Conservation (phyloP, 1,284 basidiomycete species). For the Malassezia arunalokei region DNA sequence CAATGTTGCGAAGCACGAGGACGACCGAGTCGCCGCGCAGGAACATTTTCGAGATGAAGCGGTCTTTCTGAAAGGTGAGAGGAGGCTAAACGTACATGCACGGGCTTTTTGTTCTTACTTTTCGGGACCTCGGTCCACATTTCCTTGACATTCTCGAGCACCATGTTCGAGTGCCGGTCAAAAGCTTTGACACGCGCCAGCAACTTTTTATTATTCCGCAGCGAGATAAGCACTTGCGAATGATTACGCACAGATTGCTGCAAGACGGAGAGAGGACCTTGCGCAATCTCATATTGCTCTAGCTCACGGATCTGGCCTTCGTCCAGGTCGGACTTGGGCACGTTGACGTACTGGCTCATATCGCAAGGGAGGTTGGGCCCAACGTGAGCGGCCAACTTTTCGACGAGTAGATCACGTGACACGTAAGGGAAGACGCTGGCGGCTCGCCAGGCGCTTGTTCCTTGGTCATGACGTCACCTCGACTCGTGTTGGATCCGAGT, state of each 20-base stretch:
- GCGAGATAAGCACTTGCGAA: conserved; percentile 88
- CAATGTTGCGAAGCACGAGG: conserved; percentile 20
- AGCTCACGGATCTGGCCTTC: conserved; percentile 88
- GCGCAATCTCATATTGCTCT: conserved; percentile 52
- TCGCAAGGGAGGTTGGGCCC: too few species aligned
- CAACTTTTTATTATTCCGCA: conserved; percentile 97
- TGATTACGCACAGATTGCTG: conserved; percentile 97
- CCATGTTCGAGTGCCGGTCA: conserved; percentile 98
- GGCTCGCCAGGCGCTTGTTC: background rate
- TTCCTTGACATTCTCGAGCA: conserved; percentile 48
- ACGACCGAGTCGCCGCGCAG: conserved; percentile 45
- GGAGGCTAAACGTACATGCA: conserved; percentile 53
- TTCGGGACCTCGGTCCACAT: conserved; percentile 99
- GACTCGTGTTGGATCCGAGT: conserved; percentile 14
- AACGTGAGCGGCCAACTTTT: too few species aligned
- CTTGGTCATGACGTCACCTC: too few species aligned
- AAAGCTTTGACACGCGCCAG: conserved; percentile 96
- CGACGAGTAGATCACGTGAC: too few species aligned
- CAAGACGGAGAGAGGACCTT: conserved; percentile 84
- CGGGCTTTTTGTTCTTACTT: conserved; percentile 93
- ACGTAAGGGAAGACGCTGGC: background rate
- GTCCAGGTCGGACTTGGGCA: conserved; percentile 92
- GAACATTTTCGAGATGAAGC: conserved; percentile 98
- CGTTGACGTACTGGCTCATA: conserved; percentile 82
- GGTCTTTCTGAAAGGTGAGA: conserved; percentile 49